Evolutionary conservation across 2,329 filamentous ascomycete genomes (phyloP).

Genomic region (Fusarium buharicum): DNA sequence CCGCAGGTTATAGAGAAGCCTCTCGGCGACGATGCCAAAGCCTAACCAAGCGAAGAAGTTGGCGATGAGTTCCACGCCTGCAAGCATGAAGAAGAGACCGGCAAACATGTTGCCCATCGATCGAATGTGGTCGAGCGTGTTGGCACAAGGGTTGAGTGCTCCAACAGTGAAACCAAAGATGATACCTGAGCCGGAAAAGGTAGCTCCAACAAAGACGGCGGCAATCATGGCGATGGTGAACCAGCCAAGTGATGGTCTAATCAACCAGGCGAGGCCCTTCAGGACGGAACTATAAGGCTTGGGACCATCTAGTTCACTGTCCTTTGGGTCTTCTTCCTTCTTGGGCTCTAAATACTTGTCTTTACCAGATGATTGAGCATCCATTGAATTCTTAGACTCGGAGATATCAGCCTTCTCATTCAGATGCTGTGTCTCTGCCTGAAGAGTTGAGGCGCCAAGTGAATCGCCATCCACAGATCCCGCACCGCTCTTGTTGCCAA

Average conservation of each 20-base stretch:
- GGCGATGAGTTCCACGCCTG: slow-evolving; percentile 57
- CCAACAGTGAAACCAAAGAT: slow-evolving; percentile 57
- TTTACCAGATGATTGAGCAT: slow-evolving; percentile 5
- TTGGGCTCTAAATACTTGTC: slow-evolving; percentile 2
- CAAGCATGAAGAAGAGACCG: slow-evolving; percentile 65
- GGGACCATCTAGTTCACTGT: slow-evolving; percentile 52
- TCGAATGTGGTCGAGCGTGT: slow-evolving; percentile 51
- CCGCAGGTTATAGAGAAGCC: slow-evolving; percentile 70
- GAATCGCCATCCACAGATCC: slow-evolving; percentile 45
- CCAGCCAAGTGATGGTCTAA: slow-evolving; percentile 53
- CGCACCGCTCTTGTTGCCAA: slow-evolving; percentile 46
- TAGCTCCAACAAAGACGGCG: slow-evolving; percentile 64
- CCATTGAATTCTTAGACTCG: slow-evolving; percentile 10
- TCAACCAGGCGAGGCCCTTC: slow-evolving; percentile 51
- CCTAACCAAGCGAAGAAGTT: slow-evolving; percentile 66
- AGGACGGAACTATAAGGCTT: slow-evolving; percentile 52
- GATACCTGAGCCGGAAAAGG: slow-evolving; percentile 64
- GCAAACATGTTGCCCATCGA: slow-evolving; percentile 59
- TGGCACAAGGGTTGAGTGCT: slow-evolving; percentile 58
- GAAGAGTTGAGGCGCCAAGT: slow-evolving; percentile 26
- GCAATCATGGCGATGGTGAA: slow-evolving; percentile 54
- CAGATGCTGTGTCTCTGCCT: slow-evolving; percentile 8
- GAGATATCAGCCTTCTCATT: slow-evolving; percentile 26
- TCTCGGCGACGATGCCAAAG: slow-evolving; percentile 65
- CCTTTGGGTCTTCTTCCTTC: slow-evolving; percentile 43